Evolutionary conservation across 345 rosid species (phyloP).

Genomic region (Dovyalis caffra): DNA sequence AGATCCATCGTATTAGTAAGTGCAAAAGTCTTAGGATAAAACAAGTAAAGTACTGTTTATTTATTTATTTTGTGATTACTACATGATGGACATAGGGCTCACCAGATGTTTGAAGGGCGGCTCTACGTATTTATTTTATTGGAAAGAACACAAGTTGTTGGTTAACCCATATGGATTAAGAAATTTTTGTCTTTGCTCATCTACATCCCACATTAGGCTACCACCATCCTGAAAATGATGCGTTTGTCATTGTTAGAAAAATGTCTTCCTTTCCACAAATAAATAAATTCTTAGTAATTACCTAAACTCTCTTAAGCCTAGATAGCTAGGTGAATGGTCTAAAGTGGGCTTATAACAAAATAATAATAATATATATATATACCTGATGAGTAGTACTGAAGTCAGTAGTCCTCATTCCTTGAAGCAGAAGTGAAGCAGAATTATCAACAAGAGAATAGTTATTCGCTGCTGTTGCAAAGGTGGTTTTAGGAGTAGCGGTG

Average conservation of each 20-base stretch:
- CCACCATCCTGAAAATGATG: slow-evolving; percentile 45
- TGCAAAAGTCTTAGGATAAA: neutral
- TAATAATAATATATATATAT: too few species aligned
- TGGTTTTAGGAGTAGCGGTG: neutral
- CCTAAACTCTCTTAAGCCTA: neutral
- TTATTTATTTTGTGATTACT: slow-evolving; percentile 1
- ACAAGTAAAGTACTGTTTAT: neutral
- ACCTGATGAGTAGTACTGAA: slow-evolving; percentile 32
- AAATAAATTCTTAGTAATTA: neutral
- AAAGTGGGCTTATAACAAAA: neutral
- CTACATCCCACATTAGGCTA: slow-evolving; percentile 48
- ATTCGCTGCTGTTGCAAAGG: slow-evolving; percentile 20
- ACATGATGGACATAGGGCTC: slow-evolving; percentile 28
- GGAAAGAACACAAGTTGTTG: slow-evolving; percentile 56
- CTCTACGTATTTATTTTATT: slow-evolving; percentile 29
- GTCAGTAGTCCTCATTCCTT: slow-evolving; percentile 24
- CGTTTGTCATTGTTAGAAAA: slow-evolving; percentile 15
- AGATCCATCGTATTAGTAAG: neutral
- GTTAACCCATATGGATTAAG: slow-evolving; percentile 44
- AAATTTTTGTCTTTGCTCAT: slow-evolving; percentile 48
- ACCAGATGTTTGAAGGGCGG: slow-evolving; percentile 47
- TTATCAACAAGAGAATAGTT: slow-evolving; percentile 32
- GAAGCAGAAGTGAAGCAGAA: slow-evolving; percentile 32
- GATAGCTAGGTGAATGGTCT: neutral
- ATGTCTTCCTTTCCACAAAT: too few species aligned